Evolutionary conservation across 1,284 basidiomycete genomes (phyloP), one percentile per base, ranked within the genome.

Genomic region (Takashimella tepidaria): DNA sequence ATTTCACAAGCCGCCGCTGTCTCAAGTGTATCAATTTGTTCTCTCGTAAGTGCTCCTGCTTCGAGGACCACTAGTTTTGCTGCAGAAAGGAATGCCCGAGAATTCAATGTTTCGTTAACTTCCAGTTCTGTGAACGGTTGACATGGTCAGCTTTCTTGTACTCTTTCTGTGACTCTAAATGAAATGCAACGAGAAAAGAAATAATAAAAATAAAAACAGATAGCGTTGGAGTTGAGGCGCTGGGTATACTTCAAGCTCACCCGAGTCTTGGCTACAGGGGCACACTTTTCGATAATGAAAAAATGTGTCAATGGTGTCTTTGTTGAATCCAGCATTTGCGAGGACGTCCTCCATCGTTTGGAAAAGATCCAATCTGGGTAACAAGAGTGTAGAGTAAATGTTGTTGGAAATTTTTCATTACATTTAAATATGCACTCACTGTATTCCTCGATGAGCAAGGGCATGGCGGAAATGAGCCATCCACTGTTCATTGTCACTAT

Each of bases 31-130:
- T 54, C 54, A 41, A 55, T 57, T n/a, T 45, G 48, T n/a, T 51
- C 55, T 12, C 41, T 41, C 24, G 52, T 42, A 12, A 47, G 47
- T 21, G 45, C 47, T 5, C 54, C 50, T 16, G 45, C 25, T 43
- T 64, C 62, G 5, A 60, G 37, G 2, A 64, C 23, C 10, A 54
- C 49, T 19, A 55, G 52, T 3, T 52, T 41, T 8, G 55, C 22
- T 1, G 62, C 57, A 8, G 49, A 41, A 8, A 59, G 27, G 21
- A 52, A 56, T 3, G 44, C 27, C 6, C 52, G 45, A 5, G 49
- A 45, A 31, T 55, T 50, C 16, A 47, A 43, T 8, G 44, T 43
- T 37, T 59, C 56, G 41, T 58, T 45, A 20, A 21, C 27, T 2
- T 47, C 53, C 5, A 26, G 20, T 11, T 43, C 54, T 58, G 42